Conservation (phyloP, 192 early-diverging fungal species). For the Mortierella hygrophila region DNA sequence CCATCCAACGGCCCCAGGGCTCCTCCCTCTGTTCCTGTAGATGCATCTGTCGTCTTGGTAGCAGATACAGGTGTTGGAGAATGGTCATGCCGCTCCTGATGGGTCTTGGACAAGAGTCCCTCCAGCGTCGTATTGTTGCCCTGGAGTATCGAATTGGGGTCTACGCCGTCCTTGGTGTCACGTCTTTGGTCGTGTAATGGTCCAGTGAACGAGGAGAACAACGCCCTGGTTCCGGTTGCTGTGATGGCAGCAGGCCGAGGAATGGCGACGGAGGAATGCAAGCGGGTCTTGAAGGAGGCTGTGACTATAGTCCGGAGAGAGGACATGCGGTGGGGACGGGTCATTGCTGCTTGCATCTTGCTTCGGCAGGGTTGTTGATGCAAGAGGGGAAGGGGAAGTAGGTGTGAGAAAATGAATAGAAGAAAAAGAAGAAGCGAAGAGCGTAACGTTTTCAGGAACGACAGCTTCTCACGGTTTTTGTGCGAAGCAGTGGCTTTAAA, state of each 20-base stretch:
- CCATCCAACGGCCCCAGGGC: slow-evolving; percentile 66
- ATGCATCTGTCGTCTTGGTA: too few relatives aligned
- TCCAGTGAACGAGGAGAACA: slow-evolving; percentile 12
- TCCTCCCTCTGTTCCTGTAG: background rate
- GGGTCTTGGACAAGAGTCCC: slow-evolving; percentile 16
- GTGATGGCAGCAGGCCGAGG: background rate
- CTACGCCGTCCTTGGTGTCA: background rate
- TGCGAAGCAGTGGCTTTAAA: too few relatives aligned
- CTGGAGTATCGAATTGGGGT: background rate
- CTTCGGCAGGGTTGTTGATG: background rate
- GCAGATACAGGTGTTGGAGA: background rate
- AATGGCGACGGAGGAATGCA: background rate
- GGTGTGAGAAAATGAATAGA: background rate
- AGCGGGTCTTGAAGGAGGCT: background rate
- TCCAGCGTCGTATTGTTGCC: slow-evolving; percentile 2
- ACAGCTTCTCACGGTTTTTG: too few relatives aligned
- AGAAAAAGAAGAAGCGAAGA: background rate
- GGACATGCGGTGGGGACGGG: background rate
- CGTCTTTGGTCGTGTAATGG: background rate
- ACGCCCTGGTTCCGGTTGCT: background rate
- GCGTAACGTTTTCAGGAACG: background rate
- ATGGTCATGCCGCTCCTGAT: slow-evolving; percentile 4
- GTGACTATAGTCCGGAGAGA: slow-evolving; percentile 4
- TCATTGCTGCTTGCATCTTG: background rate
- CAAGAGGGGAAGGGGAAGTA: background rate